Percentiles rank a stretch among this genome's conserved stretches.
Evolutionary conservation across 2,329 filamentous ascomycete species (phyloP).

Genomic region (Hypoxylon sp.): DNA sequence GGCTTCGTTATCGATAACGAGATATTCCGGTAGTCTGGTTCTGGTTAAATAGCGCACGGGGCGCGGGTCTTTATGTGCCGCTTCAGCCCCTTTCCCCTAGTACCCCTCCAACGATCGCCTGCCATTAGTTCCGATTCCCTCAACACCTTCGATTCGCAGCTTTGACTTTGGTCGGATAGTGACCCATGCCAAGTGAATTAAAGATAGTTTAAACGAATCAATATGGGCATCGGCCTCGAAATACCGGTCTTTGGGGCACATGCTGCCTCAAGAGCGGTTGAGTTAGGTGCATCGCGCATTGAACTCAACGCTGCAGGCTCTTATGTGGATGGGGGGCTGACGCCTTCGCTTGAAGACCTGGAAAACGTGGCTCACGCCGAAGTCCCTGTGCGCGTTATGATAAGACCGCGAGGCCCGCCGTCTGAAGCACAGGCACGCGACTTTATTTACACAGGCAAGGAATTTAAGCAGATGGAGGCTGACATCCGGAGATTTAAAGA

Average conservation of each 20-base stretch:
- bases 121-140: not conserved
- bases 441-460: conserved; percentile 65
- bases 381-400: conserved; percentile 68
- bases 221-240: conserved; percentile 60
- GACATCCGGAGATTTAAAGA: conserved; percentile 59
- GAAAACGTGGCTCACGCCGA: conserved; percentile 47
- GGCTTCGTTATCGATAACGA: no score
- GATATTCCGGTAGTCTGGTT: no score
- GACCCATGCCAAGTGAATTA: not conserved
- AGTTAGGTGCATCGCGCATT: conserved; percentile 64
- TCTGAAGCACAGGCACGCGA: conserved; percentile 53
- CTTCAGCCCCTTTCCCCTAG: not conserved
- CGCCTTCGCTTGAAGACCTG: conserved; percentile 63
- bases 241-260: conserved; percentile 67
- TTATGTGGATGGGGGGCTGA: conserved; percentile 67
- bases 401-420: conserved; percentile 64
- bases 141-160: not conserved
- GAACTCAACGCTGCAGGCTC: conserved; percentile 69
- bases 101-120: not conserved
- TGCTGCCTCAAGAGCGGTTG: conserved; percentile 59
- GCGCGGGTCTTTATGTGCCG: no score
- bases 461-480: conserved; percentile 62
- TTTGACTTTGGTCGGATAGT: not conserved
- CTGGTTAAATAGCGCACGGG: no score
- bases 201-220: not conserved